Percentiles rank a stretch among this genome's conserved stretches.
Evolutionary conservation across 768 basidiomycete genomes (phyloP).

Genomic region (Leucocoprinus birnbaumii): DNA sequence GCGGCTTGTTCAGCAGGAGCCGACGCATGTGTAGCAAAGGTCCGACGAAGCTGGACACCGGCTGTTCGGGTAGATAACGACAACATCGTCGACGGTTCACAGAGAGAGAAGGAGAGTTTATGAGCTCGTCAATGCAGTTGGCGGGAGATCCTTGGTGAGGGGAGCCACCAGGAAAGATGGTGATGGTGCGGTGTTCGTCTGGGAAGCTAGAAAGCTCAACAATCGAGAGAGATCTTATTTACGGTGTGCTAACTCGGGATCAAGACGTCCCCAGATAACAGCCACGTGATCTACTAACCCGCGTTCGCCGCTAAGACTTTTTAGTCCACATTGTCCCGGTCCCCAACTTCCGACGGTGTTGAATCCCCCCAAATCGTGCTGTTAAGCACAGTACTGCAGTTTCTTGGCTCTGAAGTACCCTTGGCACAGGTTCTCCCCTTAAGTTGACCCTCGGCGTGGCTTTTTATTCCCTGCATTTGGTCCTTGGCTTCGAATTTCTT

Average conservation of each 20-base stretch:
- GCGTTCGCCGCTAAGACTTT: not conserved
- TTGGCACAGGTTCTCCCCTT: too few relatives aligned
- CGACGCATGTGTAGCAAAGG: slow-evolving; percentile 63
- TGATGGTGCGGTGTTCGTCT: slow-evolving; percentile 1
- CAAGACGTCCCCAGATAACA: not conserved
- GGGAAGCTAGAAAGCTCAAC: not conserved
- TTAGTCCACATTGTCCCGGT: not conserved
- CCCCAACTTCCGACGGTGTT: too few relatives aligned
- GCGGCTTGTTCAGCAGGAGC: slow-evolving; percentile 20
- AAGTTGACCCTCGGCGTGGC: too few relatives aligned
- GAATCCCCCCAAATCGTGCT: too few relatives aligned
- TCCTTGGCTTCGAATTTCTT: too few relatives aligned
- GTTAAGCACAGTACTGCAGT: too few relatives aligned
- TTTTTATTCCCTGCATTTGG: too few relatives aligned
- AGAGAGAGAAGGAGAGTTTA: too few relatives aligned
- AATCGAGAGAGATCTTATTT: not conserved
- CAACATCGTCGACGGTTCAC: slow-evolving; percentile 1
- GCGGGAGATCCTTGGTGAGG: not conserved
- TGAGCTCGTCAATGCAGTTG: not conserved
- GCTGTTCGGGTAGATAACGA: slow-evolving; percentile 23
- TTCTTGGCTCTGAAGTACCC: too few relatives aligned
- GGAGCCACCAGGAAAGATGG: not conserved
- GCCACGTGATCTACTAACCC: not conserved
- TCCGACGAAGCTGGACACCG: slow-evolving; percentile 32
- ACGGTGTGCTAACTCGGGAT: not conserved